phyloP scores from a whole-genome alignment of 148 eudicot species.

The Rhododendron williamsianum region DNA sequence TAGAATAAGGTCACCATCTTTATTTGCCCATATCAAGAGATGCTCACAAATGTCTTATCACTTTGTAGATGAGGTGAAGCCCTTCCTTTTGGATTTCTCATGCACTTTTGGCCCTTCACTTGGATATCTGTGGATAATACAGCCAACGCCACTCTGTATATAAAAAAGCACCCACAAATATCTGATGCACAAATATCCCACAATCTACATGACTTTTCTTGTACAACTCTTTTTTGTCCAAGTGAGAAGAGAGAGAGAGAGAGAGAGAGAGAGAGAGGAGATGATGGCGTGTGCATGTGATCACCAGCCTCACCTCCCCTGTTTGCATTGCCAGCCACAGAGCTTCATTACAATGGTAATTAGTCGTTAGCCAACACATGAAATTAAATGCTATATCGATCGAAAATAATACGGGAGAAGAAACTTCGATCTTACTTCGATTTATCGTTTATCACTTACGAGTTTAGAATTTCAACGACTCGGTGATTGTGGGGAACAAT shows the following conservation, averaged over 20 bases:
- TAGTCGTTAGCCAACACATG: neutral
- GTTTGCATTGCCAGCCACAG: constrained; percentile 23
- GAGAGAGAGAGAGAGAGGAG: neutral
- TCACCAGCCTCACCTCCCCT: constrained; percentile 13
- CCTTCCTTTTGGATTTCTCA: constrained; percentile 11
- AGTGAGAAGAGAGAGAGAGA: neutral
- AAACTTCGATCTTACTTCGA: neutral
- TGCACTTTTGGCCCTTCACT: constrained; percentile 23
- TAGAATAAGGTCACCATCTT: neutral
- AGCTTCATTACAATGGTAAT: constrained; percentile 20
- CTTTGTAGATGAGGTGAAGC: constrained; percentile 9
- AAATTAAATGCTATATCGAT: neutral
- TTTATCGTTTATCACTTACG: neutral
- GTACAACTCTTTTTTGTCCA: neutral
- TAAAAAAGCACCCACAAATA: neutral
- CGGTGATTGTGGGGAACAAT: neutral
- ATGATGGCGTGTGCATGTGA: neutral
- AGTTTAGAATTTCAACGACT: neutral
- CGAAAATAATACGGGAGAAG: neutral
- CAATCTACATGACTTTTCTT: neutral
- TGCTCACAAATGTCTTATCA: neutral
- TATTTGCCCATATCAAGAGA: neutral
- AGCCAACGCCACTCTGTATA: neutral
- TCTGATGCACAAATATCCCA: neutral
- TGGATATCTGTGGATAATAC: constrained; percentile 20